phyloP scores from a whole-genome alignment of 2,329 filamentous ascomycete genomes.

The Neoarthrinium moseri region DNA sequence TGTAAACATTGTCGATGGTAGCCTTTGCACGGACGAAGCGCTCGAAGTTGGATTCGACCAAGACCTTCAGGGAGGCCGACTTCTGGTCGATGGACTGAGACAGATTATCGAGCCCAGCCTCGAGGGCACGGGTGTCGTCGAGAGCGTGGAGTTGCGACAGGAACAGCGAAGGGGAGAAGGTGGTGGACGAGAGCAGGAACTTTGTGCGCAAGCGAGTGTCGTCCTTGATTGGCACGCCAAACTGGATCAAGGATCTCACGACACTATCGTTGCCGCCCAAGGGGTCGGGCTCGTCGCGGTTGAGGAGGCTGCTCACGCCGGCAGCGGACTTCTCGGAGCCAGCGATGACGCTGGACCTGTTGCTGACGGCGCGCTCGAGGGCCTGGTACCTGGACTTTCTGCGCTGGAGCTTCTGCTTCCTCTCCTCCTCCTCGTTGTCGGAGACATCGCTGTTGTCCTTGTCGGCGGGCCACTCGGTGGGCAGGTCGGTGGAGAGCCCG shows the following conservation, averaged over 20 bases:
- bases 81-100: constrained; percentile 96
- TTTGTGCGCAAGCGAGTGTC: constrained; percentile 75
- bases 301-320: constrained; percentile 74
- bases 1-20: constrained; percentile 98
- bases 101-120: constrained; percentile 80
- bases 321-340: constrained; percentile 65
- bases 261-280: constrained; percentile 87
- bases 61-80: constrained; percentile 90
- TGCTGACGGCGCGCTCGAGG: constrained; percentile 72
- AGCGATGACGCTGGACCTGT: constrained; percentile 63
- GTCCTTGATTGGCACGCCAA: constrained; percentile 80
- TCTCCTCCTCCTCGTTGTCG: constrained; percentile 56
- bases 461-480: constrained; percentile 82
- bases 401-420: constrained; percentile 49
- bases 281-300: constrained; percentile 90
- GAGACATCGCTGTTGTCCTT: constrained; percentile 65
- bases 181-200: constrained; percentile 92
- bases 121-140: constrained; percentile 77
- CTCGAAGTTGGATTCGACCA: constrained; percentile 98
- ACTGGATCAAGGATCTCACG: constrained; percentile 71
- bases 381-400: constrained; percentile 82
- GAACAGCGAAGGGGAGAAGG: constrained; percentile 89
- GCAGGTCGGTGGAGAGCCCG: constrained; percentile 75
- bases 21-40: constrained; percentile 96
- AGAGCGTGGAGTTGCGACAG: constrained; percentile 87